Conservation (phyloP, 495 filamentous ascomycete species). For the Jackrogersella multiformis region DNA sequence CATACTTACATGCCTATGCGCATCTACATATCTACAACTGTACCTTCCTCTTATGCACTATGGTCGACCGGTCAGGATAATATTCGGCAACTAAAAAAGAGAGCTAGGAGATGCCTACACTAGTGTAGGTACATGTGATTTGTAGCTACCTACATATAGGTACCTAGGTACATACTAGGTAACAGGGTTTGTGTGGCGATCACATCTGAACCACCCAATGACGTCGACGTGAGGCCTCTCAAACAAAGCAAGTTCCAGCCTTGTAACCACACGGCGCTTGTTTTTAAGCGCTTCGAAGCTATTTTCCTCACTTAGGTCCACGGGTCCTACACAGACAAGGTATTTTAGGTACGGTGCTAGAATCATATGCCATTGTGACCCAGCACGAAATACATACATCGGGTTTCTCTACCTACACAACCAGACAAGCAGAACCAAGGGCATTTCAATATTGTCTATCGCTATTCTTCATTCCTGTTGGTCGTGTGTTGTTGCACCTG, state of each 20-base stretch:
- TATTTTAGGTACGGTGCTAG: background rate
- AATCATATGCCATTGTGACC: constrained; percentile 28
- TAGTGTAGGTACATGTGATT: too few species aligned
- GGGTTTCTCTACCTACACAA: too few species aligned
- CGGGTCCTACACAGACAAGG: constrained; percentile 2
- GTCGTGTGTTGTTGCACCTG: constrained; percentile 22
- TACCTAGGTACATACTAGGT: constrained; percentile 4
- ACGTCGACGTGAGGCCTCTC: constrained; percentile 40
- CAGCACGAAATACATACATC: constrained; percentile 18
- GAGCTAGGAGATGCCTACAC: background rate
- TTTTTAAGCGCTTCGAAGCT: constrained; percentile 34
- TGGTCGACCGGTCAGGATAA: constrained; percentile 3
- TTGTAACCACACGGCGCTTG: constrained; percentile 42
- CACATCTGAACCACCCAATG: constrained; percentile 35
- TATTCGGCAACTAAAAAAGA: background rate
- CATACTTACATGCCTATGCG: background rate
- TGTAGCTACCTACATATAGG: too few species aligned
- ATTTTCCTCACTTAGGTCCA: constrained; percentile 10
- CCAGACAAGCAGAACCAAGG: background rate
- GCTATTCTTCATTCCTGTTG: constrained; percentile 18
- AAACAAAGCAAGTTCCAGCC: constrained; percentile 24
- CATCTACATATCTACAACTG: background rate
- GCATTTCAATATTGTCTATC: background rate
- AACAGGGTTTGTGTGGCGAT: constrained; percentile 28
- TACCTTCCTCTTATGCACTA: too few species aligned